Evolutionary conservation across 2,329 filamentous ascomycete genomes (phyloP), one percentile per base, ranked within the genome.

Genomic region (Sporothrix inflata): DNA sequence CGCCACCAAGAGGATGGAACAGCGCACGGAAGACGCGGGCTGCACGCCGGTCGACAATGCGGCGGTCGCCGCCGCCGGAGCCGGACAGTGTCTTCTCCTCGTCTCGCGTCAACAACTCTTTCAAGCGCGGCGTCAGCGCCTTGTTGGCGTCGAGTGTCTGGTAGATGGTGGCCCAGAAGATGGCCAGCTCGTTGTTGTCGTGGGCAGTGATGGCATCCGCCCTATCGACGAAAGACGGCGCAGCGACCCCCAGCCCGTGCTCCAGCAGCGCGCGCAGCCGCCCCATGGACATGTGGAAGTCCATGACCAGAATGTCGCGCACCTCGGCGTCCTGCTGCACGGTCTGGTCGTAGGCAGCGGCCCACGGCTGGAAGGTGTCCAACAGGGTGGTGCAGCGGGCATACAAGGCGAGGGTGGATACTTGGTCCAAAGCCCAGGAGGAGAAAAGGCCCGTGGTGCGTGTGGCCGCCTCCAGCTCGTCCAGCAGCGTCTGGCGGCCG

Each of bases 291-390:
- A 74, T 65, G 69, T 69, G 70, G 21, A 75, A 69, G 69, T 75
- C 73, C 51, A 66, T 69, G 42, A 61, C 66, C 4, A 75, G 71
- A 30, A 73, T 73, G 66, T 73, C 73, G 19, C 68, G 47, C 9
- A 68, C 53, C 19, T 69, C 67, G 38, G 69, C 70, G 57, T 75
- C 73, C 40, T 75, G 74, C 73, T 73, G 71, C 68, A 74, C 69
- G 4, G 57, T 66, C 55, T 34, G 55, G 21, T 73, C 72, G 40
- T 73, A 74, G 1, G 69, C 63, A n/a, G 63, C 69, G 3, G 69
- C 72, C 74, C 70, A 74, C 8, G 72, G 72, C 53, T 72, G 72
- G 71, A 74, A 75, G 1, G 65, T 27, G 60, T 74, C 71, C 49
- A 74, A 27, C 72, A 74, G 53, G 16, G 55, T 14, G 1, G 73